Evolutionary conservation across 768 basidiomycete genomes (phyloP).

Genomic region (Russula abietina): DNA sequence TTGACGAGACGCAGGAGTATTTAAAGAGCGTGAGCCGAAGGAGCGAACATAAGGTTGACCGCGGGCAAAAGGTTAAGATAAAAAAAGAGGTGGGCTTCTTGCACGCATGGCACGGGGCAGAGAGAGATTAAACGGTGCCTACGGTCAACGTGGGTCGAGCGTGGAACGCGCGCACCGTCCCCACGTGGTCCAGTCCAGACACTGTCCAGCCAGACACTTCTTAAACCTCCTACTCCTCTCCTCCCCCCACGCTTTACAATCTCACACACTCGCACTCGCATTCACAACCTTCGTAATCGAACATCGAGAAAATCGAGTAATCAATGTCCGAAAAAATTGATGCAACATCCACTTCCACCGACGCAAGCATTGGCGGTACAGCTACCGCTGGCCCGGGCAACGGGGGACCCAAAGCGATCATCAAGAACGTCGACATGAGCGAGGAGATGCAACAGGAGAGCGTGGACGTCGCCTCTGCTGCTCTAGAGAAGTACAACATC

Average conservation of each 20-base stretch:
- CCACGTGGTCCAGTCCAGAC: conserved; percentile 8
- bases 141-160: neutral
- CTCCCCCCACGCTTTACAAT: neutral
- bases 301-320: neutral
- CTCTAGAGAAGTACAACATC: conserved; percentile 86
- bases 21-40: neutral
- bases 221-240: neutral
- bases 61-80: neutral
- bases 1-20: neutral
- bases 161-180: neutral
- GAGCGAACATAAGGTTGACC: neutral
- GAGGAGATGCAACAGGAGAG: conserved; percentile 96
- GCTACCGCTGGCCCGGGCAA: conserved; percentile 28
- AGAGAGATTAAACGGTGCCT: neutral
- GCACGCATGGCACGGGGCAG: neutral
- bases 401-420: conserved; percentile 70
- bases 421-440: conserved; percentile 95
- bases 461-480: conserved; percentile 79
- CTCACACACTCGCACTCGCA: neutral
- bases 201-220: neutral
- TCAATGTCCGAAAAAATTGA: conserved; percentile 44
- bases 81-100: neutral
- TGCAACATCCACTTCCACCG: conserved; percentile 50
- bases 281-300: neutral
- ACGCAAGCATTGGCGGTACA: conserved; percentile 39